Evolutionary conservation across 2,329 filamentous ascomycete genomes (phyloP), one percentile per base, ranked within the genome.

Genomic region (Venturia nashicola): DNA sequence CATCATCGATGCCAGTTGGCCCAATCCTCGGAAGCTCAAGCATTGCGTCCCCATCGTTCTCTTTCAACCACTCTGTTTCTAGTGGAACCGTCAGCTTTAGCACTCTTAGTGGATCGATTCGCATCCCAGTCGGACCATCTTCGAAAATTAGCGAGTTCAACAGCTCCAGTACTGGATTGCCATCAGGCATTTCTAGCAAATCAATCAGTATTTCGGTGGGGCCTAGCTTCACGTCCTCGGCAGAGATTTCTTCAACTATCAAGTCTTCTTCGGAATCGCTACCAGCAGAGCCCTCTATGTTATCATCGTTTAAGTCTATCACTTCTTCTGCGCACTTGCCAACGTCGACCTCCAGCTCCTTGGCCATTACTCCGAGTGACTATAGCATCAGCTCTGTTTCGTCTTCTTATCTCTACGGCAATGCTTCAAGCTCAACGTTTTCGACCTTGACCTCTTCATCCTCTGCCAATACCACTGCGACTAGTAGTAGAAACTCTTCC

Each of bases 371-470:
- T 27, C 4, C 27, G 27, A 27, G 27, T 27, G 11, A 34, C 0
- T 51, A 42, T 7, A 36, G 60, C 32, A 34, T 42, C 18, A 44
- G 40, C 36, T 39, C 36, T 16, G 20, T 48, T 40, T 14, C 3
- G 3, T 39, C 59, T 20, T 39, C 32, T 23, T 42, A 2, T 11
- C 5, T n/a, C 44, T 48, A 7, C 11, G 23, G n/a, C 44, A 39
- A 39, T 39, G 6, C 36, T 39, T 32, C 27, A 16, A 51, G 20
- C 27, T 27, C 27, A 7, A 62, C 61, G 5, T 44, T 62, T 3
- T 54, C 61, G 11, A 62, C 61, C 23, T n/a, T 39, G 5, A 61
- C 59, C n/a, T 42, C 59, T n/a, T 60, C 59, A 7, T 27, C 59
- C n/a, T 43, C 36, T n/a, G 16, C 5, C 57, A 18, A 27, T 42